These are phyloP conservation scores for Mycena maculata DNA, from an alignment of 768 basidiomycete genomes.

Conservation along the genomic window DNA sequence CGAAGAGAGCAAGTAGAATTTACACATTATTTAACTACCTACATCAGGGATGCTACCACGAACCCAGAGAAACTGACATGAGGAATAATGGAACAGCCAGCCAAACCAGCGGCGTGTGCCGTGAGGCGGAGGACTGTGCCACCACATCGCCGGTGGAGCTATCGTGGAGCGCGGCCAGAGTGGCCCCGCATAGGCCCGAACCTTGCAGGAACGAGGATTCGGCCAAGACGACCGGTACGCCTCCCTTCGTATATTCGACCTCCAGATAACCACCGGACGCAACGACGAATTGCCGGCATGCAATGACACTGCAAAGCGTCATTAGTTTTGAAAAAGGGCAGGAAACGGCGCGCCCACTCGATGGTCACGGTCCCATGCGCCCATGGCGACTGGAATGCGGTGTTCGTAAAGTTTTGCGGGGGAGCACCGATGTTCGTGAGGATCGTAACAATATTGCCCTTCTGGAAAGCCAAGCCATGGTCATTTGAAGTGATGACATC, in stretches of 20 bases:
- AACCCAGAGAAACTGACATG: conserved; percentile 19
- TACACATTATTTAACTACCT: too few species aligned
- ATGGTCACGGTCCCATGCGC: conserved; percentile 58
- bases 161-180: conserved; percentile 15
- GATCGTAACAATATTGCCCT: conserved; percentile 70
- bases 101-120: neutral
- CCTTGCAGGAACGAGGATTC: conserved; percentile 51
- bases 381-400: conserved; percentile 70
- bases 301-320: conserved; percentile 64
- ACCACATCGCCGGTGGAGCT: neutral
- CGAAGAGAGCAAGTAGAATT: too few species aligned
- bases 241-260: conserved; percentile 73
- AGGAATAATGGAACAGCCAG: conserved; percentile 15
- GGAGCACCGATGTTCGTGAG: conserved; percentile 82
- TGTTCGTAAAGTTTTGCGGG: conserved; percentile 64
- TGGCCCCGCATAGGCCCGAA: conserved; percentile 52
- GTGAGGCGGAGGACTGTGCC: conserved; percentile 16
- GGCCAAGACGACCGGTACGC: conserved; percentile 67
- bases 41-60: neutral
- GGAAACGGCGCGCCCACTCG: conserved; percentile 58
- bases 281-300: conserved; percentile 74
- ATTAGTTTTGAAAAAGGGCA: neutral
- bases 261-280: conserved; percentile 73
- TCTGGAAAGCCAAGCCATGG: conserved; percentile 71
- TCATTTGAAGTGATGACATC: conserved; percentile 63